A percentile compares a stretch with the other conserved stretches of the same genome.
Conservation (phyloP, 2,329 filamentous ascomycete genomes). For the Aureobasidium mangrovei region DNA sequence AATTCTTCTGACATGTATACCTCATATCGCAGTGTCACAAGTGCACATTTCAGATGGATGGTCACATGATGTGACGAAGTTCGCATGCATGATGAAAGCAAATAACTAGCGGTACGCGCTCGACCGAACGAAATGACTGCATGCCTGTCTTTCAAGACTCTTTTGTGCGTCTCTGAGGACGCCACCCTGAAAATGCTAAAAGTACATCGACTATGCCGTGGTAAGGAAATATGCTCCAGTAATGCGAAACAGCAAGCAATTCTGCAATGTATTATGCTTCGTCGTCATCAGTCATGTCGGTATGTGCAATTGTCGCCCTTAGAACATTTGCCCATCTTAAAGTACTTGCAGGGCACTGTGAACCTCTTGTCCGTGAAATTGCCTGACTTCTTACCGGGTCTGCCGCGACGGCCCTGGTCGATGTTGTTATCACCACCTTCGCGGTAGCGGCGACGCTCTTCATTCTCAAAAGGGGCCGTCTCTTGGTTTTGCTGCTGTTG, state of each 20-base stretch:
- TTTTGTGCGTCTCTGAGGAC: background rate
- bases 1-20: background rate
- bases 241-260: background rate
- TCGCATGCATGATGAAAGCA: constrained; percentile 4
- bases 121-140: background rate
- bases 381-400: constrained; percentile 17
- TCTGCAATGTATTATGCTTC: background rate
- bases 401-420: constrained; percentile 14
- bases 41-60: background rate
- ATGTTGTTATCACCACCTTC: constrained; percentile 21
- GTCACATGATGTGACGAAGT: background rate
- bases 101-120: background rate
- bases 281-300: constrained; percentile 10
- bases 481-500: constrained; percentile 18
- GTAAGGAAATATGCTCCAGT: background rate
- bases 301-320: constrained; percentile 44
- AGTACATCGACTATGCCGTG: no score
- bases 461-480: constrained; percentile 23
- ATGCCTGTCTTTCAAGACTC: background rate
- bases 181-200: background rate
- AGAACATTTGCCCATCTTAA: constrained; percentile 44
- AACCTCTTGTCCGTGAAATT: constrained; percentile 21
- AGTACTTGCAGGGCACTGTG: constrained; percentile 42
- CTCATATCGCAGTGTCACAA: constrained; percentile 4
- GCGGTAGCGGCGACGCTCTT: constrained; percentile 29